These are phyloP conservation scores for Pythium grandisporangium DNA, from an alignment of 352 stramenopile genomes.

Conservation along the genomic window DNA sequence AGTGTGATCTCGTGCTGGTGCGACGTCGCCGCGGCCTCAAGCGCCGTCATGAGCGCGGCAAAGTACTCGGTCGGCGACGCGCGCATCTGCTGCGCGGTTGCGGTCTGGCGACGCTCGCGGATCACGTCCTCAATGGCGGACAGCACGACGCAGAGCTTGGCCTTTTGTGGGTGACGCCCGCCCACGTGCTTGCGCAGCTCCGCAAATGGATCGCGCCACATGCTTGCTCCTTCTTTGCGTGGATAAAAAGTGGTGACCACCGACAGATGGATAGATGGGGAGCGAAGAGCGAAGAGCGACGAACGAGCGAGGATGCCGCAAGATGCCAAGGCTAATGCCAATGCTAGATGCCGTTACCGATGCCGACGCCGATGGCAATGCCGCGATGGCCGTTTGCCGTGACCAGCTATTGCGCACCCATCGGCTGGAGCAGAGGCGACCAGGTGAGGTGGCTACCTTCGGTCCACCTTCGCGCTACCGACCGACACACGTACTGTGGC, in stretches of 20 bases:
- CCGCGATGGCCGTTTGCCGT: no score
- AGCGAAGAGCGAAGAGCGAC: no score
- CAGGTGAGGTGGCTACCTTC: conserved; percentile 16
- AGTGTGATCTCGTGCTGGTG: conserved; percentile 74
- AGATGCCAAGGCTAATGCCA: no score
- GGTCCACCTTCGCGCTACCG: conserved; percentile 28
- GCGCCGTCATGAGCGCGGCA: conserved; percentile 77
- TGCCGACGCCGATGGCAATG: no score
- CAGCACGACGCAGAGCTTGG: conserved; percentile 80
- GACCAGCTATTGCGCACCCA: no score
- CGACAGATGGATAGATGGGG: no score
- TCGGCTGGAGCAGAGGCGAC: conserved; percentile 12
- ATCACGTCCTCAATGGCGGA: conserved; percentile 79
- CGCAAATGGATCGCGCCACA: conserved; percentile 74
- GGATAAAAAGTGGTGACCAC: conserved; percentile 1
- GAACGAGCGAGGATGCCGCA: no score
- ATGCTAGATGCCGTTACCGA: no score
- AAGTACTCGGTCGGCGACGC: conserved; percentile 85
- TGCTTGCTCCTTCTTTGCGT: conserved; percentile 5
- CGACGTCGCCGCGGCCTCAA: conserved; percentile 60
- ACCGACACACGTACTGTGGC: neutral
- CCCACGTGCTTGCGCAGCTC: conserved; percentile 76
- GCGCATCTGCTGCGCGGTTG: conserved; percentile 1
- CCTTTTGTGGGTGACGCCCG: conserved; percentile 70
- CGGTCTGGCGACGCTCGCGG: conserved; percentile 42